Evolutionary conservation across 352 stramenopile species (phyloP).

Genomic region (Globisporangium uncinulatum): DNA sequence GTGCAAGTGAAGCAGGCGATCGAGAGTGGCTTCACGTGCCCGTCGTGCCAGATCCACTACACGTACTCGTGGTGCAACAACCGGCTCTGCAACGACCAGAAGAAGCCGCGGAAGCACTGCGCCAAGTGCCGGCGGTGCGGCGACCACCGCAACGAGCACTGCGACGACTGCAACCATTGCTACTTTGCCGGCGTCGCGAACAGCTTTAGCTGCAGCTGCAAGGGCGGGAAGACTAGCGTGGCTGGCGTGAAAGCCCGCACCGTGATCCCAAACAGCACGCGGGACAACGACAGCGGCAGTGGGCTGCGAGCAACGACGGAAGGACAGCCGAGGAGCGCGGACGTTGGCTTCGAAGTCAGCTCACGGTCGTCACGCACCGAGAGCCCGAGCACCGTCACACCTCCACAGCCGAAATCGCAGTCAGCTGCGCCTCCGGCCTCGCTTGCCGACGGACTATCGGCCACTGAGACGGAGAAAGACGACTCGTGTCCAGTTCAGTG

Average conservation of each 20-base stretch:
- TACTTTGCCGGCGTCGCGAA: conserved; percentile 84
- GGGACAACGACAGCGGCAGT: conserved; percentile 5
- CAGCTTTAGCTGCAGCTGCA: conserved; percentile 78
- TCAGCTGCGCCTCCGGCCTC: neutral
- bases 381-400: neutral
- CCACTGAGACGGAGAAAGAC: conserved; percentile 39
- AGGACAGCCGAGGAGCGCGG: neutral
- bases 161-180: conserved; percentile 76
- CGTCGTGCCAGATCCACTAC: conserved; percentile 47
- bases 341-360: neutral
- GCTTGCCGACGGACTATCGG: conserved; percentile 24
- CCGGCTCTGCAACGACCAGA: conserved; percentile 62
- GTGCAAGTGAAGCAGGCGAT: conserved; percentile 68
- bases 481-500: conserved; percentile 67
- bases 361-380: neutral
- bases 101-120: conserved; percentile 77
- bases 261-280: conserved; percentile 35
- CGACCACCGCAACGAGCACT: conserved; percentile 79
- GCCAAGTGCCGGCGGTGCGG: conserved; percentile 72
- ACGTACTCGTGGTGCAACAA: conserved; percentile 84
- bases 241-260: conserved; percentile 39
- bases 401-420: neutral
- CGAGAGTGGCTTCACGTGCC: conserved; percentile 54
- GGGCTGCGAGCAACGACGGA: conserved; percentile 6
- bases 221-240: conserved; percentile 19